phyloP scores from a whole-genome alignment of 1,139 yeast genomes.

The Suhomyces coccinellae region DNA sequence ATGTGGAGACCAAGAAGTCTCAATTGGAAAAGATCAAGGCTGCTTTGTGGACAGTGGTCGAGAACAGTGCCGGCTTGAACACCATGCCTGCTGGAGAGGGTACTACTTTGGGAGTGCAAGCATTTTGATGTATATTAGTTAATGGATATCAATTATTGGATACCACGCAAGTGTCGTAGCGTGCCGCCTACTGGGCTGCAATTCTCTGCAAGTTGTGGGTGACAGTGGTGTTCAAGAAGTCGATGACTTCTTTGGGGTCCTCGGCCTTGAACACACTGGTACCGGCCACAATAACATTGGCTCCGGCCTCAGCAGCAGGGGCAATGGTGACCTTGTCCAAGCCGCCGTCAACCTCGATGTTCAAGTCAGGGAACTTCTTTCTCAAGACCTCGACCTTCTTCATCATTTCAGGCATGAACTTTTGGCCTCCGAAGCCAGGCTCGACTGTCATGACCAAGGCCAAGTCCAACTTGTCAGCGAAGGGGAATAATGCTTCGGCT shows the following conservation, averaged over 20 bases:
- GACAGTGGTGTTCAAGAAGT: slow-evolving; percentile 64
- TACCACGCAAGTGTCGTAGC: not conserved
- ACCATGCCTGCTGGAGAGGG: slow-evolving; percentile 61
- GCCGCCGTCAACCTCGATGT: slow-evolving; percentile 98
- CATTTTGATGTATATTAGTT: slow-evolving; percentile 31
- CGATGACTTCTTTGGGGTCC: slow-evolving; percentile 73
- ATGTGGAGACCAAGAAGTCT: slow-evolving; percentile 43
- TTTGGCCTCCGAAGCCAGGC: slow-evolving; percentile 99
- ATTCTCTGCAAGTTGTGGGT: slow-evolving; percentile 11
- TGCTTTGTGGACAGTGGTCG: slow-evolving; percentile 70
- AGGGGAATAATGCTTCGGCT: slow-evolving; percentile 75
- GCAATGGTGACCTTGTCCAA: slow-evolving; percentile 81
- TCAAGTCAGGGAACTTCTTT: slow-evolving; percentile 67
- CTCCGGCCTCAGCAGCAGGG: slow-evolving; percentile 90
- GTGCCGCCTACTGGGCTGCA: not conserved
- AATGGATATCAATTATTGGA: slow-evolving; percentile 1
- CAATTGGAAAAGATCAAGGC: slow-evolving; percentile 55
- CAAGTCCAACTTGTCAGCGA: slow-evolving; percentile 84
- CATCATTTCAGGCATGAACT: slow-evolving; percentile 95
- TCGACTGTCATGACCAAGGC: slow-evolving; percentile 97
- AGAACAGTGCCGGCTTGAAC: slow-evolving; percentile 48
- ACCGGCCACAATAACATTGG: slow-evolving; percentile 97
- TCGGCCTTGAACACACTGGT: slow-evolving; percentile 87
- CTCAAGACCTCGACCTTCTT: slow-evolving; percentile 84
- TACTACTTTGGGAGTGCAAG: slow-evolving; percentile 80